Percentiles rank a stretch among this genome's conserved stretches.
Conservation (phyloP, 192 early-diverging fungal genomes). For the Podila horticola region DNA sequence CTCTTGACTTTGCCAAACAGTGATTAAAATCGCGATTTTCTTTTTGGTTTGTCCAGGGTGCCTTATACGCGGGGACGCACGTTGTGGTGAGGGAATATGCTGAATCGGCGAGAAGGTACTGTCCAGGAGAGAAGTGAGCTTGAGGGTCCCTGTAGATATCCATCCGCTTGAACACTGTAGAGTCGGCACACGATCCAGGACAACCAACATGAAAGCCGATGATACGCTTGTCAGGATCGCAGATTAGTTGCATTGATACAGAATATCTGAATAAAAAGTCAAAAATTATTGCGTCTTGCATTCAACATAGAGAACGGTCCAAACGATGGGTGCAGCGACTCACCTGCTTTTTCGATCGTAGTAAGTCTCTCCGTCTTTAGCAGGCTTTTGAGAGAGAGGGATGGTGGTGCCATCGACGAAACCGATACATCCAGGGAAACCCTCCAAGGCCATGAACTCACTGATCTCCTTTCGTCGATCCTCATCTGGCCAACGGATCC, state of each 20-base stretch:
- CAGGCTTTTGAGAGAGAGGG: slow-evolving; percentile 3
- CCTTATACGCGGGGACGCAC: background rate
- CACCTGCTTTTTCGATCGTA: background rate
- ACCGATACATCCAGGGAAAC: background rate
- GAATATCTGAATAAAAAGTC: background rate
- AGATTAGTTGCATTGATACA: background rate
- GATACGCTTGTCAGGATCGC: background rate
- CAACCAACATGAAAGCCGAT: background rate
- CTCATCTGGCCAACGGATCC: background rate
- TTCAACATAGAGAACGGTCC: too few relatives aligned
- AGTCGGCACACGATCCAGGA: background rate
- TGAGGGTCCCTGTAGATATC: background rate
- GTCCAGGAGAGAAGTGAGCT: background rate
- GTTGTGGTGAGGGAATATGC: background rate
- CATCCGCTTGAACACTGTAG: background rate
- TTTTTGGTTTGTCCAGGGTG: background rate
- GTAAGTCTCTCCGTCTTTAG: background rate
- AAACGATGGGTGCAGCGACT: too few relatives aligned
- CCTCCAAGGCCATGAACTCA: background rate
- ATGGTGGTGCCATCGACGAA: slow-evolving; percentile 4
- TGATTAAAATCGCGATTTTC: background rate
- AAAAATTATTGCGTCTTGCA: too few relatives aligned
- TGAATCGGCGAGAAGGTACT: slow-evolving; percentile 9
- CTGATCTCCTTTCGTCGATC: background rate
- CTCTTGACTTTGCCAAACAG: background rate